Conservation (phyloP, 192 early-diverging fungal genomes). For the Helicostylum pulchrum region DNA sequence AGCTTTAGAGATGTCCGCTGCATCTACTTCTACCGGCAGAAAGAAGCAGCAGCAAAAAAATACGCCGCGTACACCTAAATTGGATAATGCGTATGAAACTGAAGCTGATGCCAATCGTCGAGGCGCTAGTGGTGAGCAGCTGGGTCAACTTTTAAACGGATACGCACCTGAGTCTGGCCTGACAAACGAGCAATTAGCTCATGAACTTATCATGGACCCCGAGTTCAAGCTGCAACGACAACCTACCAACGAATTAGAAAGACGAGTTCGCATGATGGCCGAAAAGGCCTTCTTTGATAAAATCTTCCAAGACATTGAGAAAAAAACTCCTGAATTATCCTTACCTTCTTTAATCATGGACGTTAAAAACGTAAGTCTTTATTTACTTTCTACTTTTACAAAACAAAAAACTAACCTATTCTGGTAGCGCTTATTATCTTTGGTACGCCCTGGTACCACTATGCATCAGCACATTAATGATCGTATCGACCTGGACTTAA, state of each 20-base stretch:
- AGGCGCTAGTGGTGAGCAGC: constrained; percentile 27
- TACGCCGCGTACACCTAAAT: not conserved
- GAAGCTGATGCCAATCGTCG: not conserved
- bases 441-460: constrained; percentile 55
- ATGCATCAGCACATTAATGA: constrained; percentile 60
- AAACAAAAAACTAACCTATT: no score
- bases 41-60: not conserved
- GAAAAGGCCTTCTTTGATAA: constrained; percentile 71
- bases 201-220: constrained; percentile 76
- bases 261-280: constrained; percentile 55
- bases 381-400: no score
- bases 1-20: not conserved
- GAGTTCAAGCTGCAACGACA: constrained; percentile 54
- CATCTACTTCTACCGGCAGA: not conserved
- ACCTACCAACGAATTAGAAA: constrained; percentile 43
- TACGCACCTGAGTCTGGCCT: constrained; percentile 37
- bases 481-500: constrained; percentile 61
- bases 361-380: constrained; percentile 52
- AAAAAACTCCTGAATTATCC: constrained; percentile 43
- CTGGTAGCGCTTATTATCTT: constrained; percentile 60
- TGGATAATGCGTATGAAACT: not conserved
- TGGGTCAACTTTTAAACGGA: constrained; percentile 33
- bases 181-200: constrained; percentile 67
- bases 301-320: constrained; percentile 55
- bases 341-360: constrained; percentile 48